Conservation (phyloP, 306 rosid species). For the Pachyrhizus erosus region DNA sequence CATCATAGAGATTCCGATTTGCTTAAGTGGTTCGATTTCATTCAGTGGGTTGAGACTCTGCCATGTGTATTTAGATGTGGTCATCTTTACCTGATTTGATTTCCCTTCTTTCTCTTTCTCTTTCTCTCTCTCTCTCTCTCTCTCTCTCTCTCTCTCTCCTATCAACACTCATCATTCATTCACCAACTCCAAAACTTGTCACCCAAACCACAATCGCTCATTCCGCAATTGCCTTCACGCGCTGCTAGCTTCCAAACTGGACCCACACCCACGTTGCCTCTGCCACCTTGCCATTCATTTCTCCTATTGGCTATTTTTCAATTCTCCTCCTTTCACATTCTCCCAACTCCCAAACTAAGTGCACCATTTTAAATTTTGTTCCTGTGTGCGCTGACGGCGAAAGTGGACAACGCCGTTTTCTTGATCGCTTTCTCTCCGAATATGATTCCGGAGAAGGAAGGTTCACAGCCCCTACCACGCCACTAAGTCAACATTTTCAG, state of each 20-base stretch:
- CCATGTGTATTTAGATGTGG: slow-evolving; percentile 48
- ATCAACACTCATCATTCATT: slow-evolving; percentile 19
- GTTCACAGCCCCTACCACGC: no score
- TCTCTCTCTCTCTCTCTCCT: background rate
- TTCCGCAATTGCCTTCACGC: no score
- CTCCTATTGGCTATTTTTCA: background rate
- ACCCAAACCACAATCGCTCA: no score
- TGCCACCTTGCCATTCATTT: background rate
- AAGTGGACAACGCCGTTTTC: background rate
- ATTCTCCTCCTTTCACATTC: background rate
- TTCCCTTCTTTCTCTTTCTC: background rate
- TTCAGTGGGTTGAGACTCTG: slow-evolving; percentile 37
- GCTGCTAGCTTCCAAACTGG: no score
- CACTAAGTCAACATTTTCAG: no score
- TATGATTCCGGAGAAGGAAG: no score
- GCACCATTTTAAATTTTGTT: background rate
- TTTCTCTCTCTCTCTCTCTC: no score
- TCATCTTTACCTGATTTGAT: slow-evolving; percentile 35
- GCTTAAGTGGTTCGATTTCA: slow-evolving; percentile 45
- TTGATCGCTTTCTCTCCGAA: no score
- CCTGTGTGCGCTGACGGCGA: background rate
- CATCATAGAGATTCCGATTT: slow-evolving; percentile 54
- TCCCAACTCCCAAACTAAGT: background rate
- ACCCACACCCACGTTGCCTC: background rate
- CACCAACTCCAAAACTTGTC: slow-evolving; percentile 19